Evolutionary conservation across 768 basidiomycete species (phyloP).

Genomic region (Rossbeevera mucosa): DNA sequence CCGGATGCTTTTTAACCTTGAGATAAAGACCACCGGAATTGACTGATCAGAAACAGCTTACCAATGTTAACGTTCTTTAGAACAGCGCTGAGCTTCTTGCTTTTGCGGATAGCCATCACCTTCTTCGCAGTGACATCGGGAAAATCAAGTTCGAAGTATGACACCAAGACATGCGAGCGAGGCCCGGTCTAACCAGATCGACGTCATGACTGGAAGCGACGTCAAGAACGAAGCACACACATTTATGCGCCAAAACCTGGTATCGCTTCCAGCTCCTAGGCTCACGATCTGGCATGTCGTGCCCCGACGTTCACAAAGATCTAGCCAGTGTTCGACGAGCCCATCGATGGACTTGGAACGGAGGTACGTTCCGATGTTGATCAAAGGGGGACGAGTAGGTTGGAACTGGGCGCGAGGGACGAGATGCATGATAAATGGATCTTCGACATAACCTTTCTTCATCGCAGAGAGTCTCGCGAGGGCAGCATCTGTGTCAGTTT

Average conservation of each 20-base stretch:
- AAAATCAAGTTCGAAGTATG: slow-evolving; percentile 91
- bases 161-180: slow-evolving; percentile 42
- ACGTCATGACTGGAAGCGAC: slow-evolving; percentile 5
- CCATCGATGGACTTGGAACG: slow-evolving; percentile 76
- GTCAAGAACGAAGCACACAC: slow-evolving; percentile 42
- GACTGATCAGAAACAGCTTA: slow-evolving; percentile 5
- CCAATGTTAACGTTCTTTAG: slow-evolving; percentile 15
- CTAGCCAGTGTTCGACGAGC: slow-evolving; percentile 65
- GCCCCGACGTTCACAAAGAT: slow-evolving; percentile 38
- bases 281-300: slow-evolving; percentile 81
- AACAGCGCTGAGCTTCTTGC: slow-evolving; percentile 34
- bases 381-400: slow-evolving; percentile 70
- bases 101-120: slow-evolving; percentile 71
- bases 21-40: not conserved
- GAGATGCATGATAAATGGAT: slow-evolving; percentile 67
- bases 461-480: slow-evolving; percentile 84
- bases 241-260: slow-evolving; percentile 86
- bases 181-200: slow-evolving; percentile 49
- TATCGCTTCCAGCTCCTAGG: slow-evolving; percentile 93
- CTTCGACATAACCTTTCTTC: slow-evolving; percentile 70
- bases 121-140: slow-evolving; percentile 81
- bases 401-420: slow-evolving; percentile 64
- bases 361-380: slow-evolving; percentile 93
- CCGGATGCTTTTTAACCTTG: slow-evolving; percentile 11
- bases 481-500: slow-evolving; percentile 80